Base-by-base conservation (phyloP, 371 early-diverging fungal genomes). In the Nematocida homosporus region DNA sequence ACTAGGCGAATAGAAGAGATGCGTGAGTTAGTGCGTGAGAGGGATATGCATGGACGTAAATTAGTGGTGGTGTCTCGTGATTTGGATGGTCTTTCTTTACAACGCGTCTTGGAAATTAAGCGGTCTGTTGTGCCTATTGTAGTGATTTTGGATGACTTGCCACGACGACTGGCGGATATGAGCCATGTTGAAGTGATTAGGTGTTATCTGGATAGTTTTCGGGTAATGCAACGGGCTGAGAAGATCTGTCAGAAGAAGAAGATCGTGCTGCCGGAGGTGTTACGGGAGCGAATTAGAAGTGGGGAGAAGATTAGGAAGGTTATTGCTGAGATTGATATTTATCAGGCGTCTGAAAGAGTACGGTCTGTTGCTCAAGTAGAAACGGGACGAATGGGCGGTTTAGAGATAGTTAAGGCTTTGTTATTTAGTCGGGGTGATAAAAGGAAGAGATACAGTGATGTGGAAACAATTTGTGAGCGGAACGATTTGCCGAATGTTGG, bases 241-340 rank as follows among this genome's bases (percentile, higher is more conserved):
- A 2, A 5, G 25, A 56, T 56, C 18, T 2, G 10, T n/a, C 5
- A 30, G n/a, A 20, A 20, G 20, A n/a, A n/a, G 13, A 4, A 56
- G 4, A 53, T 56, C 2, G 57, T 3, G 5, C 27, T 65, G 16
- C 54, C 66, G 13, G 13, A 5, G 8, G 66, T 54, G n/a, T 54
- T 65, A 34, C 13, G 32, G 13, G 18, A 8, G 6, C 5, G 57
- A 6, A 52, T 66, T n/a, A 6, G 27, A 6, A 20, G 10, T 13
- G 67, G 67, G 38, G 56, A 55, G 23, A 55, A 23, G 20, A 57
- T 66, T 23, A 35, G 67, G 32, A 66, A 66, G 51, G 40, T 34
- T 3, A 20, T 66, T 35, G 27, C 67, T 8, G 67, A 66, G 18
- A 5, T 66, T 27, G 29, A 63, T 6, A 4, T 63, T 5, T 44